Percentiles rank a stretch among this genome's conserved stretches.
phyloP scores from a whole-genome alignment of 2,329 filamentous ascomycete species.

The Aspergillus floridensis region DNA sequence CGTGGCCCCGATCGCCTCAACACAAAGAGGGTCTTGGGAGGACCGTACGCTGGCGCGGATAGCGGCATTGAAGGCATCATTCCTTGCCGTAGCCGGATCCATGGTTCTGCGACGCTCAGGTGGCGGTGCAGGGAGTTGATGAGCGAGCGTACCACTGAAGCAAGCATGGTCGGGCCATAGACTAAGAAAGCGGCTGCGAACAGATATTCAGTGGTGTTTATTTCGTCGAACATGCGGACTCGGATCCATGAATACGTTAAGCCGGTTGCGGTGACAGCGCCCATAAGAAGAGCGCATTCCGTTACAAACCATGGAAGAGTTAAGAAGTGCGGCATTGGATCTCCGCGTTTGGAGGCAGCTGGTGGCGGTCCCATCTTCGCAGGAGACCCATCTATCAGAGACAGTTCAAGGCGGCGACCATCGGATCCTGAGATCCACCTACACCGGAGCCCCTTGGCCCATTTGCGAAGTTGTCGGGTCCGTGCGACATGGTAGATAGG shows the following conservation, averaged over 20 bases:
- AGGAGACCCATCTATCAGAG: neutral
- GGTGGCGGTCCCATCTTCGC: neutral
- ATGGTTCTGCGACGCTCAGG: conserved; percentile 21
- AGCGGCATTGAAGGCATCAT: conserved; percentile 10
- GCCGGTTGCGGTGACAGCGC: conserved; percentile 15
- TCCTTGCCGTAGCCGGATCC: conserved; percentile 18
- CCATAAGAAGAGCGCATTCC: conserved; percentile 18
- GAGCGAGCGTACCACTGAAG: conserved; percentile 19
- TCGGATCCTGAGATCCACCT: conserved; percentile 9
- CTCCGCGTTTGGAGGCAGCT: conserved; percentile 1
- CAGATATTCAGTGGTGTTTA: neutral
- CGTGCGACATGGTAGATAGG: conserved; percentile 10
- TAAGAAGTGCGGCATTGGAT: conserved; percentile 22
- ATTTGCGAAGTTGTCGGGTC: conserved; percentile 19
- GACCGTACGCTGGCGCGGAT: conserved; percentile 7
- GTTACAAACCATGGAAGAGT: conserved; percentile 16
- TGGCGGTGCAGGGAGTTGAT: conserved; percentile 20
- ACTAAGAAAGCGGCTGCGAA: conserved; percentile 12
- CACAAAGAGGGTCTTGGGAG: neutral
- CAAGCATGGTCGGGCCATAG: conserved; percentile 21
- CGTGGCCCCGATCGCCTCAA: neutral
- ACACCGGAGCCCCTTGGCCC: conserved; percentile 17
- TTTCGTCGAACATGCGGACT: neutral
- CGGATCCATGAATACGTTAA: neutral
- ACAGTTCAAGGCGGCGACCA: conserved; percentile 12